Base-by-base conservation (phyloP, 495 filamentous ascomycete genomes). In the Neurospora sp. region DNA sequence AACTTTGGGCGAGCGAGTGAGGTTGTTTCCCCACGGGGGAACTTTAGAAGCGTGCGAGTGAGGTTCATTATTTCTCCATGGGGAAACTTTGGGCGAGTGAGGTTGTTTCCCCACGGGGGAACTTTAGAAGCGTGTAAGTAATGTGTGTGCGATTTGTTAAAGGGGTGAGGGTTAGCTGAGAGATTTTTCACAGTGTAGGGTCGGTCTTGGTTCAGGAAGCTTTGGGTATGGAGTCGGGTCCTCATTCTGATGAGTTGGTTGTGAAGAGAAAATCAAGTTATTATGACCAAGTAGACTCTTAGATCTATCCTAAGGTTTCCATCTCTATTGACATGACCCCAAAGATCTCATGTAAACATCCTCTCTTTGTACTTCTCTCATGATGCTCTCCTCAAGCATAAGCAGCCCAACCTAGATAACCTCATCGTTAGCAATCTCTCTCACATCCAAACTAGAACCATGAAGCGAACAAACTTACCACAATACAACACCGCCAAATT, bases 401-500 rank as follows among this genome's bases (percentile, higher is more conserved):
- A 71, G 90, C 88, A 42, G 90, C 90, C 90, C 90, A 92, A 16
- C 90, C 85, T 86, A 62, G 23, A 37, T 16, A 42, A 75, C 71
- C 79, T 70, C 83, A 75, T 38, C 41, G 62, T 70, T 39, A 40
- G 66, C n/a, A 62, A 38, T 18, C 27, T 40, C n/a, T 70, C 70
- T n/a, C 10, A 18, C 9, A 7, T 14, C n/a, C 14, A 69, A 41
- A 41, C 72, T 44, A 4, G 40, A 14, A 76, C 44, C 6, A 71
- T 2, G 2, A 39, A 70, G 4, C 42, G 18, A 31, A 62, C 41
- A 71, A 40, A 84, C 89, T 79, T 89, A 94, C 94, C 94, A 79
- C 89, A 90, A 87, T 93, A 99, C 74, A 99, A 85, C 69, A 98
- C 89, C 5, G 96, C 96, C 77, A 99, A 81, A 81, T 99, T 98